Base-by-base conservation (phyloP, 2,329 filamentous ascomycete species). In the Botrytis deweyae region DNA sequence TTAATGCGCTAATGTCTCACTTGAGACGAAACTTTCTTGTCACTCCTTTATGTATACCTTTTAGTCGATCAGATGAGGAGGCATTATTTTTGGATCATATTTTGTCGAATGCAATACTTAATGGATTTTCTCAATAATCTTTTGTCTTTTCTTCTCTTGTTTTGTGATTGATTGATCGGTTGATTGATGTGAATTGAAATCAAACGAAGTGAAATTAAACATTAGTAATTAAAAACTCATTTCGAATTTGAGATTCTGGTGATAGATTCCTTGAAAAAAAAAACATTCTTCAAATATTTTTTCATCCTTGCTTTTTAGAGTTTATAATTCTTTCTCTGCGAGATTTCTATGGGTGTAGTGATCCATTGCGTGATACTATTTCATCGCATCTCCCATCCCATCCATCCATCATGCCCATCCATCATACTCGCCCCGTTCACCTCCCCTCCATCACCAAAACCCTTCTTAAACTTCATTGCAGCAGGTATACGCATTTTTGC, bases 1-100 rank as follows among this genome's bases (percentile, higher is more conserved):
- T 63, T 63, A 63, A 63, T 42, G 36, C 38, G 61, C 36, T 63
- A 63, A 63, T 63, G 61, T 63, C 61, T 63, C 61, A 18, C 61
- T 33, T 42, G 36, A 16, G 61, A 63, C 61, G 36, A 63, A 63
- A 63, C 16, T 42, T 63, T 63, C 61, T 63, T 63, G 25, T 63
- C 61, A 63, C 61, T 63, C 61, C 36, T 63, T 63, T 40, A 63
- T 42, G 36, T 63, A 40, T 63, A 63, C n/a, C 22, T 63, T 62
- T 63, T 16, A 18, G 14, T 14, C 25, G 16, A 63, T 16, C 12
- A n/a, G 25, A 63, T 55, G 25, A n/a, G 25, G 0, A n/a, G 12
- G 36, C 36, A 40, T n/a, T 6, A n/a, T 40, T n/a, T n/a, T n/a
- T 22, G 7, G 6, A 63, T 18, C 36, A 42, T 18, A 16, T 58